A percentile compares a stretch with the other conserved stretches of the same genome.
Conservation (phyloP, 2,329 filamentous ascomycete species). For the Didymella lethalis region DNA sequence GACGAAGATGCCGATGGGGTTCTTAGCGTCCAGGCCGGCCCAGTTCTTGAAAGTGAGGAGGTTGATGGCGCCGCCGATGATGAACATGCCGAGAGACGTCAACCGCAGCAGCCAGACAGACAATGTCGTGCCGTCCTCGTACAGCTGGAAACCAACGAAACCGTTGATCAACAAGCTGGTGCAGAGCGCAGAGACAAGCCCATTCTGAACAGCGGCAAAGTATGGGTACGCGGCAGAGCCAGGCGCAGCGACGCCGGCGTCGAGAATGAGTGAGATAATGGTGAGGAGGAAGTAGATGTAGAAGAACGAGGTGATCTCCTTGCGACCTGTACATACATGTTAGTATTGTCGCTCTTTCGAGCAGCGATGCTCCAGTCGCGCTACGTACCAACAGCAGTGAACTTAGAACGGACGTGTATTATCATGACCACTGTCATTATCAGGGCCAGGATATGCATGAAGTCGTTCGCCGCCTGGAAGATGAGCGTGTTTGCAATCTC, state of each 20-base stretch:
- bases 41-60: constrained; percentile 92
- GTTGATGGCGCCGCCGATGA: constrained; percentile 84
- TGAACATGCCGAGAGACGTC: constrained; percentile 80
- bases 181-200: constrained; percentile 82
- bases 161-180: constrained; percentile 94
- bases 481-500: constrained; percentile 98
- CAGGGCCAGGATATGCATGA: constrained; percentile 89
- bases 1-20: constrained; percentile 88
- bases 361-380: constrained; percentile 63
- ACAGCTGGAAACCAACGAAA: constrained; percentile 97
- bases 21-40: constrained; percentile 83
- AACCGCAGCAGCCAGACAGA: constrained; percentile 92
- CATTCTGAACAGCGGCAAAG: constrained; percentile 87
- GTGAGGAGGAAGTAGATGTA: constrained; percentile 94
- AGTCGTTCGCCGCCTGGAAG: constrained; percentile 89
- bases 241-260: constrained; percentile 89
- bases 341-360: constrained; percentile 15
- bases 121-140: constrained; percentile 93
- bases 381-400: constrained; percentile 89
- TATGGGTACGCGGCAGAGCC: constrained; percentile 84
- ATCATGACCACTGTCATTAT: constrained; percentile 98
- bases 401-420: constrained; percentile 94
- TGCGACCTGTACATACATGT: constrained; percentile 60
- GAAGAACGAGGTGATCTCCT: constrained; percentile 88
- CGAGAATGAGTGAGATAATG: constrained; percentile 85